A percentile compares a stretch with the other conserved stretches of the same genome.
These are phyloP conservation scores for Peterozyma toletana DNA, from an alignment of 805 yeast genomes.

Conservation along the genomic window DNA sequence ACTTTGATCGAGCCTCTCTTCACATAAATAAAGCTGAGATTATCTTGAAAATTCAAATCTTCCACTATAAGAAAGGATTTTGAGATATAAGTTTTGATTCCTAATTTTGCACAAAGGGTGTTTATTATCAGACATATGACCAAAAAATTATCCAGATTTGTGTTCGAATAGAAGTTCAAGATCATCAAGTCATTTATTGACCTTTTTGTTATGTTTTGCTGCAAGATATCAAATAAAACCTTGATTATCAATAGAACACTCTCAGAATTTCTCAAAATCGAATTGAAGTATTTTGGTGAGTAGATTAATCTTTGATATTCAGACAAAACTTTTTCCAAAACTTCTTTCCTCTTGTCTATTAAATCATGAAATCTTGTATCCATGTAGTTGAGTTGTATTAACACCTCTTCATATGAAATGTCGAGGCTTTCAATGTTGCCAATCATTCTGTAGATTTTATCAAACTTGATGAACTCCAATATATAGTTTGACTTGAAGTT, in stretches of 20 bases:
- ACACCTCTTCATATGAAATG: neutral
- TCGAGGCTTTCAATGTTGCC: neutral
- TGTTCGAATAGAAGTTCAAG: conserved; percentile 2
- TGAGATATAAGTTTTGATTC: neutral
- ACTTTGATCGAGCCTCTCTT: neutral
- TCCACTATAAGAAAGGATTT: neutral
- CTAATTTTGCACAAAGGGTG: neutral
- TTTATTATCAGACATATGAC: neutral
- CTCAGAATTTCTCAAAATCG: conserved; percentile 1
- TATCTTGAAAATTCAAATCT: neutral
- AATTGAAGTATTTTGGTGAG: conserved; percentile 1
- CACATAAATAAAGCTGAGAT: neutral
- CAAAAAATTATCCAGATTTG: neutral
- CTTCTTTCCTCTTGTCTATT: neutral
- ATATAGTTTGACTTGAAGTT: neutral
- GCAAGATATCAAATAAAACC: neutral
- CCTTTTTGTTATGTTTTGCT: neutral
- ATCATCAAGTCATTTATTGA: neutral
- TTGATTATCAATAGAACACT: conserved; percentile 3
- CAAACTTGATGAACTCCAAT: neutral
- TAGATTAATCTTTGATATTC: conserved; percentile 1
- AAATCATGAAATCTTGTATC: neutral
- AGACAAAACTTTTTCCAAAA: conserved; percentile 1
- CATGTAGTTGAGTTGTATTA: neutral
- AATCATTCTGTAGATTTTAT: conserved; percentile 1